These are phyloP conservation scores for Rugonectria rugulosa DNA, from an alignment of 2,329 filamentous ascomycete species.

Conservation along the genomic window DNA sequence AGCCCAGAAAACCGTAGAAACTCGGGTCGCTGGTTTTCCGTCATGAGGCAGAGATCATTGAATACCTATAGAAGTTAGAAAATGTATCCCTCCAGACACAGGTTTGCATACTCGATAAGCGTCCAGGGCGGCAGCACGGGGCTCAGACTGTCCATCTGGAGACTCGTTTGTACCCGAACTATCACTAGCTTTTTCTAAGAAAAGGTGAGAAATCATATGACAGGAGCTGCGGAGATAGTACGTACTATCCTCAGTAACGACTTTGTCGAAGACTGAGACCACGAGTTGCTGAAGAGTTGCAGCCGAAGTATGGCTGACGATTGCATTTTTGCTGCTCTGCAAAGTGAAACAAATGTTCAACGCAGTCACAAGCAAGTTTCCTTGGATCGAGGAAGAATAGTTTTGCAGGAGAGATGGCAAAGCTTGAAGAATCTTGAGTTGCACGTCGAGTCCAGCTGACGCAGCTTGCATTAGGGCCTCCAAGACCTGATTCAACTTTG, in stretches of 20 bases:
- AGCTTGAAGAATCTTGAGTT: constrained; percentile 94
- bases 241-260: constrained; percentile 80
- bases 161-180: constrained; percentile 71
- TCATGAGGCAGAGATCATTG: constrained; percentile 87
- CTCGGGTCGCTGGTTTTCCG: constrained; percentile 82
- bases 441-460: constrained; percentile 83
- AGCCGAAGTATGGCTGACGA: constrained; percentile 94
- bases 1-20: constrained; percentile 83
- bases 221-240: constrained; percentile 22
- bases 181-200: constrained; percentile 54
- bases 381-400: constrained; percentile 82
- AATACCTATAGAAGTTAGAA: constrained; percentile 67
- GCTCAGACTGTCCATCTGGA: constrained; percentile 68
- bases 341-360: constrained; percentile 92
- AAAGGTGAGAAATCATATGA: constrained; percentile 24
- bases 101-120: constrained; percentile 70
- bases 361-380: constrained; percentile 80
- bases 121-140: constrained; percentile 82
- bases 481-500: constrained; percentile 84
- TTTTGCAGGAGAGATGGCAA: constrained; percentile 90
- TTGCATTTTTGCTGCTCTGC: constrained; percentile 89
- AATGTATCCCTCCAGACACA: too few species aligned
- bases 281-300: constrained; percentile 96
- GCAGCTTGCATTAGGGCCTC: constrained; percentile 88
- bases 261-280: constrained; percentile 92